Evolutionary conservation across 768 basidiomycete genomes (phyloP), one percentile per base, ranked within the genome.

Genomic region (Hysterangium stoloniferum): DNA sequence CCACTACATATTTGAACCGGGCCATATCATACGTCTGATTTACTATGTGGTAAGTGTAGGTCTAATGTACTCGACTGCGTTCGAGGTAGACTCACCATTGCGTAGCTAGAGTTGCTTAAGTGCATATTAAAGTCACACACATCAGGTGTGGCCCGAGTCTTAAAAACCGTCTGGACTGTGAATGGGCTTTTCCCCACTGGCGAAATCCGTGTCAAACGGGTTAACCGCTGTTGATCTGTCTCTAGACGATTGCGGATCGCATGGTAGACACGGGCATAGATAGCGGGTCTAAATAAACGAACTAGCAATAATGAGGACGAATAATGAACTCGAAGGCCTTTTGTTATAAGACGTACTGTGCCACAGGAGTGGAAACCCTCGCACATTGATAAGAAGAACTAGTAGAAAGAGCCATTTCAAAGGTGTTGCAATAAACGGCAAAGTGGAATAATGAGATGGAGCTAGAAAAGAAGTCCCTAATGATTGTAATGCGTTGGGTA

Each of bases 81-180:
- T 12, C 24, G 32, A 28, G 41, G 15, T 11, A 5, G 5, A 31
- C 67, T 13, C 51, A 77, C 83, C 71, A 86, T 88, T 4, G 84
- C 76, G 55, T 90, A 91, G 46, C 78, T 82, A 0, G 86, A 87
- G 59, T 91, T 91, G 62, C 84, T 87, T 52, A 90, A 70, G 59
- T 91, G 87, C 11, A 74, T 61, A 59, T 85, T 79, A 58, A 80
- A 81, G 63, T 91, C 88, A 36, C 75, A 73, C 37, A 89, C 87
- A 55, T 89, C 86, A 6, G 80, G 57, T 50, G 84, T 74, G 24
- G 83, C 78, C 71, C 77, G 77, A 1, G 70, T 67, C 20, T 62
- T 68, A 54, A 73, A 77, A 5, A 64, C 58, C 11, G 69, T 61
- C 7, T 59, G 56, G 28, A 66, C 55, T 41, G 74, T 68, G 38